These are phyloP conservation scores for Kodamaea ohmeri DNA, from an alignment of 1,139 yeast genomes.

Conservation along the genomic window DNA sequence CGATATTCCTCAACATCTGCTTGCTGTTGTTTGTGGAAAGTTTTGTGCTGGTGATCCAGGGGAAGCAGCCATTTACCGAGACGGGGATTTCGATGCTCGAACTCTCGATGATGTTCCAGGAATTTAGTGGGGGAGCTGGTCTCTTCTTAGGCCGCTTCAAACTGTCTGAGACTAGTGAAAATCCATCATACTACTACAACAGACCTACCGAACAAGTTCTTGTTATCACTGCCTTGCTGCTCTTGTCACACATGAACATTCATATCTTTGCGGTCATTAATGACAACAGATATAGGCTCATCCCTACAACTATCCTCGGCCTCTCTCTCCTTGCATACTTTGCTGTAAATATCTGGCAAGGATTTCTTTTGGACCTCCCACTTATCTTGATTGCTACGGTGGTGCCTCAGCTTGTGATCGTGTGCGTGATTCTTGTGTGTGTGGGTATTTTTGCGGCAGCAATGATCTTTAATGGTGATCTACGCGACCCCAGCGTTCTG, in stretches of 20 bases:
- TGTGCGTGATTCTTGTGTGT: conserved; percentile 51
- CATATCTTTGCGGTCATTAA: conserved; percentile 59
- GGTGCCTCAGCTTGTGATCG: conserved; percentile 57
- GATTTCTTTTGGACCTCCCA: conserved; percentile 50
- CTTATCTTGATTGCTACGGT: conserved; percentile 53
- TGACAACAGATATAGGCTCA: conserved; percentile 51
- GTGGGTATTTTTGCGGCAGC: conserved; percentile 53
- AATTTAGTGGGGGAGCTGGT: conserved; percentile 49
- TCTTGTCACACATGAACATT: conserved; percentile 52
- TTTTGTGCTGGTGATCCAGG: conserved; percentile 59
- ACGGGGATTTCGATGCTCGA: conserved; percentile 73
- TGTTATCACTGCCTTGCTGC: conserved; percentile 49
- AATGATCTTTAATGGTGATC: conserved; percentile 51
- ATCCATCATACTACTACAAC: conserved; percentile 1
- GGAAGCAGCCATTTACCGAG: conserved; percentile 58
- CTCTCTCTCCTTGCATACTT: conserved; percentile 48
- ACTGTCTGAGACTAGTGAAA: conserved; percentile 10
- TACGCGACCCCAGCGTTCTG: conserved; percentile 1
- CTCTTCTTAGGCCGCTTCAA: conserved; percentile 26
- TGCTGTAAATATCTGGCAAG: conserved; percentile 32
- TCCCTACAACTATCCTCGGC: conserved; percentile 62
- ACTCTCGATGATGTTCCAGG: conserved; percentile 72
- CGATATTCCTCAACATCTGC: conserved; percentile 60
- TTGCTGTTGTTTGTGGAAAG: conserved; percentile 69
- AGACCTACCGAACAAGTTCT: conserved; percentile 56